A percentile compares a stretch with the other conserved stretches of the same genome.
phyloP scores from a whole-genome alignment of 176 grass and related monocot species.

The Tuctoria greenei region DNA sequence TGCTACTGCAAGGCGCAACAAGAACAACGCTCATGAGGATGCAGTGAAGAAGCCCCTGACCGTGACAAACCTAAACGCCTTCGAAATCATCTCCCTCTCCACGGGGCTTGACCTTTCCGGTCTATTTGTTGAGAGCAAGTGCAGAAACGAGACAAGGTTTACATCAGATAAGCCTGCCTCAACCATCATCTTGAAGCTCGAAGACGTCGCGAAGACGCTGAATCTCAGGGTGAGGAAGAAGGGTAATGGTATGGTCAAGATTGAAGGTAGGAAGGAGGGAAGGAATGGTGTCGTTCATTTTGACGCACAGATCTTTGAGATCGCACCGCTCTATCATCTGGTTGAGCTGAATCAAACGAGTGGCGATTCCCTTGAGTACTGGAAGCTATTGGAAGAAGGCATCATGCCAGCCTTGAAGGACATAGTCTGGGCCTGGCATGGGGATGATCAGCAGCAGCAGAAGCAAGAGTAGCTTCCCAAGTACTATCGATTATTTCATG shows the following conservation, averaged over 20 bases:
- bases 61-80: conserved; percentile 66
- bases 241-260: conserved; percentile 41
- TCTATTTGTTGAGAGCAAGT: conserved; percentile 51
- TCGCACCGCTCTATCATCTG: conserved; percentile 46
- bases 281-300: conserved; percentile 44
- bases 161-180: conserved; percentile 44
- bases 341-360: conserved; percentile 53
- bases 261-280: conserved; percentile 45
- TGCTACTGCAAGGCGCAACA: no score
- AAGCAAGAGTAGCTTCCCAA: conserved; percentile 36
- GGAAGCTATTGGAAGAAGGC: conserved; percentile 36
- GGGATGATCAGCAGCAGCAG: conserved; percentile 37
- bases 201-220: conserved; percentile 30
- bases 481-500: conserved; percentile 4
- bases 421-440: conserved; percentile 61
- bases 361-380: conserved; percentile 46
- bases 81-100: conserved; percentile 72
- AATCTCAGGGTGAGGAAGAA: conserved; percentile 46
- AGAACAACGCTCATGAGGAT: no score
- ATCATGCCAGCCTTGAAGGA: conserved; percentile 43
- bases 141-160: conserved; percentile 56
- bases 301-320: conserved; percentile 48
- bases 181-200: conserved; percentile 45
- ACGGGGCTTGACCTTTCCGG: conserved; percentile 51
- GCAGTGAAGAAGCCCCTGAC: conserved; percentile 37